Evolutionary conservation across 2,329 filamentous ascomycete species (phyloP), one percentile per base, ranked within the genome.

Genomic region (Dryadomyces quercus-mongolicae): DNA sequence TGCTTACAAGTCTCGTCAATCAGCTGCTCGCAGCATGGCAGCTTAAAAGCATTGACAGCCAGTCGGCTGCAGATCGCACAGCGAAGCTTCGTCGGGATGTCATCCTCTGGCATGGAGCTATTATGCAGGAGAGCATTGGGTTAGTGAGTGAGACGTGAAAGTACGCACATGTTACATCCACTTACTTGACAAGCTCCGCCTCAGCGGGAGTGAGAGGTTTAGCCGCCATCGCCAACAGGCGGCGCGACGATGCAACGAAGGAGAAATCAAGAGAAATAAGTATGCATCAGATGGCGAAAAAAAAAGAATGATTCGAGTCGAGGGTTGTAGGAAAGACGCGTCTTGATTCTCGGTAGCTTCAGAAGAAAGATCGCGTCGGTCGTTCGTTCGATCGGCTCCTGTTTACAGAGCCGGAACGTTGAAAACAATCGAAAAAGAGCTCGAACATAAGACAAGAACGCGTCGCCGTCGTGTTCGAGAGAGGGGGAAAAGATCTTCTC

Each of bases 71-170:
- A 98, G 62, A 89, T 88, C 52, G 89, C 89, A 74, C 93, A 98
- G 70, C 91, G 86, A 59, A 98, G 79, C 75, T 95, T 96, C 64
- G 91, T 89, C n/a, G 93, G 93, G 55, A 96, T 90, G 58, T 93
- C 88, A 63, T 92, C 88, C 60, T 86, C 81, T 20, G 81, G 74
- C 57, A 95, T 76, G 51, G 86, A 85, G 67, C 89, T 94, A 65
- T 44, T 94, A 65, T 44, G 42, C 42, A 44, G 18, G 36, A 36
- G 31, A 13, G 16, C 38, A 21, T 8, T 18, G 4, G 6, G 38
- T 44, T 20, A 50, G 25, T 42, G 18, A 42, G n/a, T 21, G 48
- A 16, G 1, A 16, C 21, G 36, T 38, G 31, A 49, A 48, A 18
- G 10, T 9, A 46, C 8, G 18, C 2, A n/a, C n/a, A 22, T 22